Evolutionary conservation across 768 basidiomycete genomes (phyloP), one percentile per base, ranked within the genome.

Genomic region (Phanerodontia chrysosporium): DNA sequence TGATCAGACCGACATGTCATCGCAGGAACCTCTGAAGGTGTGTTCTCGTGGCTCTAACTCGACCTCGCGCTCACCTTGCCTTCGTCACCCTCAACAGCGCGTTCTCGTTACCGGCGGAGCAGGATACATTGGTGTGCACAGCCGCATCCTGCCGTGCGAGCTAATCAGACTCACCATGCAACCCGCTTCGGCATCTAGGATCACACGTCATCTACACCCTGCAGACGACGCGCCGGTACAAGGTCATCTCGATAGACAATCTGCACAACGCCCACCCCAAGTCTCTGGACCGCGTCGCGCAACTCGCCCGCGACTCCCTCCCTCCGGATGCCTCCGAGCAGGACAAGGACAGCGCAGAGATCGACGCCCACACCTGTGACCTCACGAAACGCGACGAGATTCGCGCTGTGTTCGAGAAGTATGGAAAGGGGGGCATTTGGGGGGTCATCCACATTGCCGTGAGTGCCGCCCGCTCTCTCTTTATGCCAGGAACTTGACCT

Each of bases 381-480:
- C 77, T 98, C 58, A 92, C 89, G 13, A 79, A 81, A 51, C 76
- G 81, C 27, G 83, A 82, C 1, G 80, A 92, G 66, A 80, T 98
- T 60, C 82, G 86, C 58, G 75, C 77, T 16, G 84, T 98, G 8
- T 98, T 98, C 62, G 83, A 87, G 58, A 80, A 83, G 62, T 96
- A 96, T 72, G 85, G 84, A 54, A 87, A 91, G 67, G 92, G 91
- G 21, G 92, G 92, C 3, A 91, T 99, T 62, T 98, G 94, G 92
- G 97, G 95, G 52, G 93, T 98, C 24, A 79, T 99, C 56, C 97
- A 98, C 72, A 84, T 99, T 58, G 97, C 96, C 22, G 92, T 94
- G 66, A 69, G 89, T 82, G 58, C 12, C 4, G 4, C 44, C 55
- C 5, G 44, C 18, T 45, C 45, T 49, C 21, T 13, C 56, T 46